A percentile compares a stretch with the other conserved stretches of the same genome.
Conservation (phyloP, 2,329 filamentous ascomycete genomes). For the Aspergillus ochraceus region DNA sequence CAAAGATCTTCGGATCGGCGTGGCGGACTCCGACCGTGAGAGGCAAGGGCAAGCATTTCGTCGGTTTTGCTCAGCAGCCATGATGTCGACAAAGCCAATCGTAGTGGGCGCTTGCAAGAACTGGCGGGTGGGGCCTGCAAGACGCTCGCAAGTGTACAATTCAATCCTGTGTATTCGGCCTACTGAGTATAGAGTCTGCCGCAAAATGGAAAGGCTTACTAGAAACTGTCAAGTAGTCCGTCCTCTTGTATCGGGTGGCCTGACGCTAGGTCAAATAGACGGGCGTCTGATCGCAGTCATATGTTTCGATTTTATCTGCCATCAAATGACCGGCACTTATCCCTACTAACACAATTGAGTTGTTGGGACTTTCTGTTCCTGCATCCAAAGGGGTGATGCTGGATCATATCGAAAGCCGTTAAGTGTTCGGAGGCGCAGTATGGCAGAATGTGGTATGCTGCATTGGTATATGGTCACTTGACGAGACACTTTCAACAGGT, state of each 20-base stretch:
- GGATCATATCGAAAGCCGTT: not conserved
- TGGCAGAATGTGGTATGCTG: too few relatives aligned
- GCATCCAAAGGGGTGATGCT: not conserved
- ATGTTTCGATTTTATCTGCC: not conserved
- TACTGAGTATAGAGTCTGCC: too few relatives aligned
- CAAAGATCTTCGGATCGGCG: constrained; percentile 30
- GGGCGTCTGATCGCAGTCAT: not conserved
- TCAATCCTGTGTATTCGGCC: not conserved
- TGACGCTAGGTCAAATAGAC: not conserved
- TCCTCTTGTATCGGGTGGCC: not conserved
- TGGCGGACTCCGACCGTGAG: constrained; percentile 6
- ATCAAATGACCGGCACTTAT: not conserved
- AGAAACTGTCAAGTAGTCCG: not conserved
- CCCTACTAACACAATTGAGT: not conserved
- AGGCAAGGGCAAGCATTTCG: not conserved
- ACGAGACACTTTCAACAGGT: not conserved
- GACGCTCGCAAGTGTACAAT: not conserved
- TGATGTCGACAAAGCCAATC: not conserved
- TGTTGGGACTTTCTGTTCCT: not conserved
- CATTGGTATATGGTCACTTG: not conserved
- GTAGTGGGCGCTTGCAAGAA: not conserved
- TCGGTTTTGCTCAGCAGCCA: not conserved
- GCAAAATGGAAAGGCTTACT: not conserved
- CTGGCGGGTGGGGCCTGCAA: not conserved
- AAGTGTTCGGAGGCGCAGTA: too few relatives aligned